Evolutionary conservation across 2,329 filamentous ascomycete genomes (phyloP).

Genomic region (Fusarium sp.): DNA sequence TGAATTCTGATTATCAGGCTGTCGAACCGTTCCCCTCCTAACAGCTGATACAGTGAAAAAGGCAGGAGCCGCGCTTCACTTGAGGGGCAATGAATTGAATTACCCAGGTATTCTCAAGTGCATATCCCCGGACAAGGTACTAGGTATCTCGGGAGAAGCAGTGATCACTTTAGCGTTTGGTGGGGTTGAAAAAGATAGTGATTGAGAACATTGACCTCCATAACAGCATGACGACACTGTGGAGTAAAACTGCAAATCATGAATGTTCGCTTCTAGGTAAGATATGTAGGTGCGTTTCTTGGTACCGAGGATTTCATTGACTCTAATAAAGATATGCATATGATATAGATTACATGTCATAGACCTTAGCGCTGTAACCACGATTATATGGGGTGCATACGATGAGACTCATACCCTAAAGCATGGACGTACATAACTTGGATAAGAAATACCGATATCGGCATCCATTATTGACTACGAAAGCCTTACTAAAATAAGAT

Average conservation of each 20-base stretch:
- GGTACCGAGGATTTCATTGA: not conserved
- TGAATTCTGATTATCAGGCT: too few species aligned
- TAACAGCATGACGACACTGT: slow-evolving; percentile 27
- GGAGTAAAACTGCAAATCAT: slow-evolving; percentile 26
- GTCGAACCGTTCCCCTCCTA: not conserved
- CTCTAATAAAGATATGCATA: not conserved
- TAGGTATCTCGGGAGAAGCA: not conserved
- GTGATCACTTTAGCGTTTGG: slow-evolving; percentile 29
- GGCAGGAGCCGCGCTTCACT: not conserved
- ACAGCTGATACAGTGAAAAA: not conserved
- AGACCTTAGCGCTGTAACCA: not conserved
- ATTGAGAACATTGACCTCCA: not conserved
- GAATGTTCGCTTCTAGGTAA: not conserved
- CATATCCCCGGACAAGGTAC: too few species aligned
- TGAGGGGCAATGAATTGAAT: too few species aligned
- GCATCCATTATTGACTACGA: too few species aligned
- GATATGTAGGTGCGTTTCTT: slow-evolving; percentile 8
- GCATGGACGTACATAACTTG: not conserved
- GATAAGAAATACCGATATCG: too few species aligned
- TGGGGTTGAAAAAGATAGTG: slow-evolving; percentile 15
- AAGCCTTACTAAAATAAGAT: too few species aligned
- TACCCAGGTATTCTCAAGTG: too few species aligned
- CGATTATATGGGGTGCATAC: not conserved
- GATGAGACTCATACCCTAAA: slow-evolving; percentile 1
- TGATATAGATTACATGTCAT: slow-evolving; percentile 3